phyloP scores from a whole-genome alignment of 2,329 filamentous ascomycete genomes.

The Sclerotinia sclerotiorum region DNA sequence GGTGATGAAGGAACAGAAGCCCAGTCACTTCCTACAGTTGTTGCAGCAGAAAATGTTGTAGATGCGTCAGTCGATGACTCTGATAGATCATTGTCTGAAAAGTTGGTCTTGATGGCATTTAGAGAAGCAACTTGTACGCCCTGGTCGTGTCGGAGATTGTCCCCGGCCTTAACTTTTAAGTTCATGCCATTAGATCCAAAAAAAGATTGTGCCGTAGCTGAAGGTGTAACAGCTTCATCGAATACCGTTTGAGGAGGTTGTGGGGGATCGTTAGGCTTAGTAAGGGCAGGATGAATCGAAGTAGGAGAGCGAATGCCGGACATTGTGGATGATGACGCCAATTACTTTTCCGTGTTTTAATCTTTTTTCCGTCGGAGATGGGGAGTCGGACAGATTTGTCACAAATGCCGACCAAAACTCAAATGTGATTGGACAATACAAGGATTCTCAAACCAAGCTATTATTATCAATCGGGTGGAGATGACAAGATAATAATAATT shows the following conservation, averaged over 20 bases:
- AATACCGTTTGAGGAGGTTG: conserved; percentile 30
- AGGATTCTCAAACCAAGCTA: background rate
- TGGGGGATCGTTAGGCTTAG: conserved; percentile 38
- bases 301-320: conserved; percentile 48
- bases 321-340: conserved; percentile 40
- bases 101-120: conserved; percentile 36
- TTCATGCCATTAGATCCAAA: conserved; percentile 36
- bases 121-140: conserved; percentile 46
- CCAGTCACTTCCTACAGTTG: conserved; percentile 36
- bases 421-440: background rate
- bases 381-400: background rate
- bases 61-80: conserved; percentile 28
- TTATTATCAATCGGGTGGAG: background rate
- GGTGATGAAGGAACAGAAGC: conserved; percentile 37
- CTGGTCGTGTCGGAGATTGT: conserved; percentile 46
- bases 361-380: background rate
- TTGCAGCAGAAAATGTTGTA: conserved; percentile 33
- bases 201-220: conserved; percentile 29
- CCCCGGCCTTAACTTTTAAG: conserved; percentile 39
- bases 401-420: background rate
- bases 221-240: conserved; percentile 33
- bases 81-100: conserved; percentile 34
- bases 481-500: background rate
- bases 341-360: background rate
- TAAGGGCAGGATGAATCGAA: conserved; percentile 53